phyloP scores from a whole-genome alignment of 371 early-diverging fungal genomes.

The Mortierella sp. region DNA sequence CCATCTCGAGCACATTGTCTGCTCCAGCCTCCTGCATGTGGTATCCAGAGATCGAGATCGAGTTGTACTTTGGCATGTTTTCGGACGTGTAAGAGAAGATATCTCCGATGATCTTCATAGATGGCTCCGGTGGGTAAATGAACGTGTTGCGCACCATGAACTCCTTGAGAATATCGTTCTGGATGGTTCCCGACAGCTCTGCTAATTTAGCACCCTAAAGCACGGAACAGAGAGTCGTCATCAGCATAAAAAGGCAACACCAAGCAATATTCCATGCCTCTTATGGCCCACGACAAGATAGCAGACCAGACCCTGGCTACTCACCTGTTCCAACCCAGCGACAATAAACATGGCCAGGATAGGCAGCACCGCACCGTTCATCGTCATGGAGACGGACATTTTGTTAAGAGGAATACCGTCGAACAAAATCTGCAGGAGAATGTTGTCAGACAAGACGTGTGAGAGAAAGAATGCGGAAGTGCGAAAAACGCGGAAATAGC shows the following conservation, averaged over 20 bases:
- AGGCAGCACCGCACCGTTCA: conserved; percentile 92
- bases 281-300: too few species aligned
- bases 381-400: conserved; percentile 92
- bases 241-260: too few species aligned
- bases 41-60: conserved; percentile 91
- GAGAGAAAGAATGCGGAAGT: neutral
- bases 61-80: conserved; percentile 92
- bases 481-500: neutral
- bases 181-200: conserved; percentile 87
- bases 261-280: too few species aligned
- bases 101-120: conserved; percentile 88
- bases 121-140: conserved; percentile 88
- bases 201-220: conserved; percentile 74
- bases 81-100: conserved; percentile 87
- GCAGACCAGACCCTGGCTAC: neutral
- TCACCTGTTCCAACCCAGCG: conserved; percentile 83
- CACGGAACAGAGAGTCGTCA: too few species aligned
- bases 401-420: conserved; percentile 87
- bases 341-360: conserved; percentile 91
- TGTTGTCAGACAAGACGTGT: neutral
- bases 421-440: conserved; percentile 71
- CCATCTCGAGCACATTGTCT: conserved; percentile 84
- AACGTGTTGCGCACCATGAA: conserved; percentile 94
- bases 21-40: conserved; percentile 94
- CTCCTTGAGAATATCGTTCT: conserved; percentile 92